Base-by-base conservation (phyloP, 805 yeast species). In the Candida rishiriensis region DNA sequence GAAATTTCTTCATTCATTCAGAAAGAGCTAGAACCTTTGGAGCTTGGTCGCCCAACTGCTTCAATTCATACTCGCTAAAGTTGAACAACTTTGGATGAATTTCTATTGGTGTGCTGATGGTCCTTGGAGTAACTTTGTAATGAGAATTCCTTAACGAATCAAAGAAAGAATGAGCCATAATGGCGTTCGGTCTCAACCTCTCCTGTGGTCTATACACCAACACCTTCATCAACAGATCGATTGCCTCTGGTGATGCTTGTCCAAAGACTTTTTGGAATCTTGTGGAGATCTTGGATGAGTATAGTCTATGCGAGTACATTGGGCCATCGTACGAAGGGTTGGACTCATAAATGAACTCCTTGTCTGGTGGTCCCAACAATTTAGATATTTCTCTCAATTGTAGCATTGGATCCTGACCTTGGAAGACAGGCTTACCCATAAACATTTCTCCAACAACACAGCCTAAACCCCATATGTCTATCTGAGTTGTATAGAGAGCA, bases 381-480 rank as follows among this genome's bases (percentile, higher is more conserved):
- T 91, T 89, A 33, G 95, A 83, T 49, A 93, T 89, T 60, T 91
- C 95, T 52, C 91, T 83, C 50, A 93, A 72, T 65, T 93, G 99
- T 50, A 88, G 75, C 60, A 83, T 77, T 41, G 96, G 96, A 48
- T 86, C 84, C 55, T 82, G 87, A 38, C 99, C 98, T 66, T 90
- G 96, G 70, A 93, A 93, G n/a, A 93, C 80, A 1, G 98, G 96
- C 60, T 80, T 83, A 13, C 97, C 97, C 50, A 89, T 75, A 44
- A 85, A 74, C 87, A 93, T 83, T 66, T 93, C 99, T 12, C 97
- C 97, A 48, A 93, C 69, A 31, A 93, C 96, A 70, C 99, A 91
- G 1, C 98, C 99, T 47, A 91, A 71, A 14, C 97, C 96, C 99
- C 99, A 93, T 57, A 90, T 85, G 64, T 93, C 99, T 47, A 93